Evolutionary conservation across 225 moss, liverwort and hornwort species (phyloP), one percentile per base, ranked within the genome.

Genomic region (Straminergon stramineum): DNA sequence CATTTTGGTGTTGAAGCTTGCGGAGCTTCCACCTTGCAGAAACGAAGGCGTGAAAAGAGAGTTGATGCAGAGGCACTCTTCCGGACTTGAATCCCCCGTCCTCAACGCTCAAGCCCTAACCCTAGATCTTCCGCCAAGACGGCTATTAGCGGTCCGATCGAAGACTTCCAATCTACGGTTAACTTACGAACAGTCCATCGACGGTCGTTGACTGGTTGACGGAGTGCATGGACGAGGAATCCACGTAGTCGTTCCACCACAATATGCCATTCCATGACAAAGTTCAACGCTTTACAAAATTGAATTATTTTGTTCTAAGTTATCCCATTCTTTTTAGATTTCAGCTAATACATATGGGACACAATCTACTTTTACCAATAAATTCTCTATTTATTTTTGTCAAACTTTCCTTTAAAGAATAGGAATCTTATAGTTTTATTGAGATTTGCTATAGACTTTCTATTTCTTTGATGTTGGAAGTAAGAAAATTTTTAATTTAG

Each of bases 1-100:
- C 97, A 98, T 98, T 39, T 83, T 91, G 92, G 83, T 68, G 86
- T 45, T 87, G 80, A 87, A 85, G 93, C 91, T 85, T 89, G 81
- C 88, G 81, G 85, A 82, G 92, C 91, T 85, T 88, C 89, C 87
- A 91, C 91, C 90, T 53, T 27, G 81, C 77, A 48, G 30, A 70
- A 41, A 51, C 84, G 69, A 84, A 84, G 69, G 70, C 84, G 84
- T 14, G 56, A 39, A 94, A 93, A 94, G 84, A 83, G 84, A 75
- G 15, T 1, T 19, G 1, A 3, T 3, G 0, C 0, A 1, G 6
- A 1, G 39, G 24, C 39, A 39, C 69, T 41, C 84, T 28, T 39
- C 55, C 18, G 48, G 70, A 70, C 55, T 69, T 68, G 53, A 84
- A 53, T 67, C 67, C 48, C 27, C 55, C 53, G 56, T 56, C 84